Percentiles rank a stretch among this genome's conserved stretches.
phyloP scores from a whole-genome alignment of 129 eudicot species.

The Centrapalus pauciflorus region DNA sequence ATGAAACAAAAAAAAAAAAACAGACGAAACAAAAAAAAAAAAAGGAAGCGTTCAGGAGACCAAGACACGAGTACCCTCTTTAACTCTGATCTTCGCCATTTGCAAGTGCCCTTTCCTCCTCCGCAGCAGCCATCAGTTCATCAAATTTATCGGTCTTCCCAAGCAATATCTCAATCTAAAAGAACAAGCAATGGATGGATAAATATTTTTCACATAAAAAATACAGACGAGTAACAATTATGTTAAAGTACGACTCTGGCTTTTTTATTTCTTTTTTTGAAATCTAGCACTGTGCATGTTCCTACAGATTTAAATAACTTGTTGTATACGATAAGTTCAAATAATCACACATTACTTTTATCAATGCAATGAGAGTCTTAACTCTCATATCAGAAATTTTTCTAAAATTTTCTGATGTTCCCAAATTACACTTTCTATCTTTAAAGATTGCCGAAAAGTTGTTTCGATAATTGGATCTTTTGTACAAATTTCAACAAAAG shows the following conservation, averaged over 20 bases:
- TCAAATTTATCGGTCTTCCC: constrained; percentile 70
- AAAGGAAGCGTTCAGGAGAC: neutral
- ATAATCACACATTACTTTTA: too few species aligned
- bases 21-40: neutral
- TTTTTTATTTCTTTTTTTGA: neutral
- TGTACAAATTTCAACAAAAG: too few species aligned
- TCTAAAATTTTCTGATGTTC: too few species aligned
- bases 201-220: neutral
- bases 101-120: constrained; percentile 53
- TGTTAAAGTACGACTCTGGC: neutral
- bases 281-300: neutral
- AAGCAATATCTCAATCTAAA: constrained; percentile 65
- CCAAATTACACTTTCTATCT: too few species aligned
- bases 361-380: too few species aligned
- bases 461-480: too few species aligned
- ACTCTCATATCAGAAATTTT: too few species aligned
- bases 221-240: neutral
- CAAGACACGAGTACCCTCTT: neutral
- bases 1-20: constrained; percentile 25
- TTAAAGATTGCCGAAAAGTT: too few species aligned
- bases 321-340: too few species aligned
- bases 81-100: constrained; percentile 43
- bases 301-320: too few species aligned
- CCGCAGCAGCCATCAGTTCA: constrained; percentile 81
- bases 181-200: too few species aligned